Base-by-base conservation (phyloP, 208 protist genomes). In the Crithidia acanthocephali region DNA sequence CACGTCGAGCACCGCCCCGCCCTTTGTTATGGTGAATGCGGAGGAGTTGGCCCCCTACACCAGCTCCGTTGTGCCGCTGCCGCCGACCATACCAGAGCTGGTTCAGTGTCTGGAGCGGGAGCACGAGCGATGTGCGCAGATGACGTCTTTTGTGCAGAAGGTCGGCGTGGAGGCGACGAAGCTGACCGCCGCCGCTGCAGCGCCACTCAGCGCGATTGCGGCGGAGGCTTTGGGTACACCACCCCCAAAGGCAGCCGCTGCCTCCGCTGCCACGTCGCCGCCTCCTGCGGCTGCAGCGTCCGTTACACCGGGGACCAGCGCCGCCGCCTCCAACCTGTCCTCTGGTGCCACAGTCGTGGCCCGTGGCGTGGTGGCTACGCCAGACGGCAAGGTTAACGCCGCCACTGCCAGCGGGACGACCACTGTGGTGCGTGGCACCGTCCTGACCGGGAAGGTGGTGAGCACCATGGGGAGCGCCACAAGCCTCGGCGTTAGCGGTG, bases 31-130 rank as follows among this genome's bases (percentile, higher is more conserved):
- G 70, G 42, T 59, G 7, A 27, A 33, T n/a, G 61, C 63, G 58
- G 64, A 42, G 55, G 50, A 62, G 32, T 50, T 50, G 15, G 66
- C 45, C 16, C 37, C 42, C 13, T 83, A 83, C 55, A 52, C 40
- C 27, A 85, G 79, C 65, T 30, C 63, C 30, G 27, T 78, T 7
- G 76, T 84, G 15, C 32, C 33, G 28, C 68, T 87, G 0, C 84
- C 83, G 1, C 44, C 68, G 0, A 90, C 83, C 15, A 80, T 93
- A 22, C 74, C 74, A 3, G 85, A 85, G 72, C 81, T 91, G 10
- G 76, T 89, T 48, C 48, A 52, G 13, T 77, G 33, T 10, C 78
- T 80, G 30, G 78, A 89, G 56, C 58, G 53, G 51, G 35, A 73
- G 30, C 78, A 72, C 23, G 59, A 71, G 59, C 53, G 64, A 37